Base-by-base conservation (phyloP, 768 basidiomycete genomes). In the Auricularia sp. region DNA sequence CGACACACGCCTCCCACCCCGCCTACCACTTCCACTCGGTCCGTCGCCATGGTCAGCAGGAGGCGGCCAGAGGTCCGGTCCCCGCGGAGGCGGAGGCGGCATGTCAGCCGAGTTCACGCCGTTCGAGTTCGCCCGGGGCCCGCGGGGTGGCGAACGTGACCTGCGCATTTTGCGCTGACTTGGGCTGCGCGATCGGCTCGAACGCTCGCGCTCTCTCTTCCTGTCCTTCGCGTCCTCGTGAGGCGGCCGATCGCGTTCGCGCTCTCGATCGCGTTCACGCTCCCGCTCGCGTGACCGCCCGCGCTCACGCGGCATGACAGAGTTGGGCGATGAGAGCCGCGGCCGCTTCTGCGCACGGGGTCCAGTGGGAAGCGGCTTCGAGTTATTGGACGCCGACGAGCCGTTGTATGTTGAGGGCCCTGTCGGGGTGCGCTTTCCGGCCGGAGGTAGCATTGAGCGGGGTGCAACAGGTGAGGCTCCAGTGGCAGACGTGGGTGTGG, bases 301-400 rank as follows among this genome's bases (percentile, higher is more conserved):
- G 16, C 64, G 66, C 56, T 68, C 67, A 4, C 67, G 58, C 3
- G 75, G 74, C 35, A 76, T 73, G 6, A 73, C 72, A 16, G 67
- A 67, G 21, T 64, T 74, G 47, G 76, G 75, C 18, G 88, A 87
- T 12, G 88, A 85, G 4, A 91, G 75, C 11, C 91, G 86, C 16
- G 84, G 85, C 70, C 88, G 89, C 79, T 93, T 93, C 74, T 88
- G 80, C 33, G 88, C 87, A 63, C 91, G 83, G 2, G 91, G 91
- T 11, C 85, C 91, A 0, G 90, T 93, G 0, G 91, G 91, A 6
- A 83, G 87, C 3, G 77, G 79, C 72, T 85, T 89, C 14, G 70
- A 66, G 66, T 68, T 67, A 16, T 36, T n/a, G 11, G n/a, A 10
- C 10, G 39, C 39, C 39, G 39, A 42, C 7, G 61, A 65, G 14